Conservation (phyloP, 495 filamentous ascomycete species). For the Paragyromitra xinjiangensis region DNA sequence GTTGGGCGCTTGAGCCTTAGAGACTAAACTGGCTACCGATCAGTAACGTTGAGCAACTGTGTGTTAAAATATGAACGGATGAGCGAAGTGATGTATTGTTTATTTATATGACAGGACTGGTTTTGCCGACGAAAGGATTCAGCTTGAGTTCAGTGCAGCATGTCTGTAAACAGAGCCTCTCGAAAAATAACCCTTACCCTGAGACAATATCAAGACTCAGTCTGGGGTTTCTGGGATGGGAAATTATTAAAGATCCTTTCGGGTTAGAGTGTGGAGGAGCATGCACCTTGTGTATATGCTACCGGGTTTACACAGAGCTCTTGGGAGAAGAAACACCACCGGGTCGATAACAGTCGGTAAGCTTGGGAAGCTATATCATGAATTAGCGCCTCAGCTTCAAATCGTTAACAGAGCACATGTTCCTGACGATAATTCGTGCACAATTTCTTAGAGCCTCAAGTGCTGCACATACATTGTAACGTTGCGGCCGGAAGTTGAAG, state of each 20-base stretch:
- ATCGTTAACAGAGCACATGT: background rate
- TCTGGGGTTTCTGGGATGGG: background rate
- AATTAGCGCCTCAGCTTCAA: background rate
- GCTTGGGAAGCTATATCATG: too few relatives aligned
- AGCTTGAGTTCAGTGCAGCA: background rate
- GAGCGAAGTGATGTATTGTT: too few relatives aligned
- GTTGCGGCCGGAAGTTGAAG: conserved; percentile 1
- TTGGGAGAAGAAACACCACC: background rate
- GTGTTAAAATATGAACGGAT: background rate
- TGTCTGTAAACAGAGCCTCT: background rate
- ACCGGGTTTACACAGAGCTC: conserved; percentile 14
- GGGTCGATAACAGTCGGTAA: background rate
- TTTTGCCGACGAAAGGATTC: background rate
- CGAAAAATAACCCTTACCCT: conserved; percentile 9
- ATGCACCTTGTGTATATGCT: conserved; percentile 1
- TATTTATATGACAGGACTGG: background rate
- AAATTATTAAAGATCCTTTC: background rate
- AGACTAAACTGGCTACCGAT: background rate
- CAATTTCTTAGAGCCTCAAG: background rate
- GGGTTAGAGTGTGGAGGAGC: background rate
- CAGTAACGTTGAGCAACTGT: background rate
- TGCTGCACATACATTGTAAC: background rate
- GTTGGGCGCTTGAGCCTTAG: background rate
- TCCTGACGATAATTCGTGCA: background rate
- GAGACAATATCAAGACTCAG: background rate